phyloP scores from a whole-genome alignment of 1,284 basidiomycete species.

The Pseudozyma pruni region DNA sequence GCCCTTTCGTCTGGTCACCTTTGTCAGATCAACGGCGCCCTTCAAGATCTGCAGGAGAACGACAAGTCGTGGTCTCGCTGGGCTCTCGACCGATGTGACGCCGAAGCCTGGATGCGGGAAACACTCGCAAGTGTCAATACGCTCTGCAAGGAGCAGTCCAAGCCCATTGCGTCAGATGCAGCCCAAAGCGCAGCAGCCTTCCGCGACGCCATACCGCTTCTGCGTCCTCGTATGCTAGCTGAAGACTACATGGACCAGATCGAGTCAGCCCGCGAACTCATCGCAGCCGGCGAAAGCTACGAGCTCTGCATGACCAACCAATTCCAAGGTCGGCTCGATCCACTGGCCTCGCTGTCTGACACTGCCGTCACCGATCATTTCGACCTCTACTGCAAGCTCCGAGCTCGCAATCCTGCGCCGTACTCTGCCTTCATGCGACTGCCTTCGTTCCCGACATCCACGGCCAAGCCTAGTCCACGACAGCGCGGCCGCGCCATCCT shows the following conservation, averaged over 20 bases:
- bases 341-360: slow-evolving; percentile 11
- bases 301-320: slow-evolving; percentile 91
- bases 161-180: neutral
- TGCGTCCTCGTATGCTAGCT: slow-evolving; percentile 44
- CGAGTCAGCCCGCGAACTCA: slow-evolving; percentile 77
- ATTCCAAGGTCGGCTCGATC: slow-evolving; percentile 68
- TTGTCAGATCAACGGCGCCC: slow-evolving; percentile 7
- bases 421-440: slow-evolving; percentile 84
- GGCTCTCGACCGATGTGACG: slow-evolving; percentile 11
- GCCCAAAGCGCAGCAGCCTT: slow-evolving; percentile 27
- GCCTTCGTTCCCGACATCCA: slow-evolving; percentile 71
- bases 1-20: slow-evolving; percentile 1
- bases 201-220: slow-evolving; percentile 32
- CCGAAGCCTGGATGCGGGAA: slow-evolving; percentile 29
- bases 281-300: slow-evolving; percentile 90
- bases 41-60: slow-evolving; percentile 12
- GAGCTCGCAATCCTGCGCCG: slow-evolving; percentile 86
- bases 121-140: neutral
- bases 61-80: slow-evolving; percentile 23
- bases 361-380: slow-evolving; percentile 48
- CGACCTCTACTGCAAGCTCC: slow-evolving; percentile 57
- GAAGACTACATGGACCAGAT: slow-evolving; percentile 79
- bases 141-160: neutral
- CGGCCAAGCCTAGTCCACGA: neutral
- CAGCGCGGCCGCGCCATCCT: slow-evolving; percentile 73